Conservation (phyloP, 768 basidiomycete species). For the Xerocomus spinulosus region DNA sequence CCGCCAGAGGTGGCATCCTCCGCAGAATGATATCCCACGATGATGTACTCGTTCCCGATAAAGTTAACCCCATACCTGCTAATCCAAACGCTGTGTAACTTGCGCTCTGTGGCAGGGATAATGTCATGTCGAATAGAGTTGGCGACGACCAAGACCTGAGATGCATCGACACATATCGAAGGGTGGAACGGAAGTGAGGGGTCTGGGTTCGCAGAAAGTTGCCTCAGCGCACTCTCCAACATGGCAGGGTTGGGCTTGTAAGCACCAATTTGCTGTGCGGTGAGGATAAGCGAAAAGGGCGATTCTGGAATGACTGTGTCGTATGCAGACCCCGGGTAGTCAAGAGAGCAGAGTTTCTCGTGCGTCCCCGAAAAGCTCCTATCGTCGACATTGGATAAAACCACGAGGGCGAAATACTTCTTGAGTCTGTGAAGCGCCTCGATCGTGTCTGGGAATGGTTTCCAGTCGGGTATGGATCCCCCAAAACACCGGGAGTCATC, state of each 20-base stretch:
- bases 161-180: slow-evolving; percentile 25
- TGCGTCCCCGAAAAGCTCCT: slow-evolving; percentile 59
- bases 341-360: slow-evolving; percentile 36
- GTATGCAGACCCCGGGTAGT: slow-evolving; percentile 28
- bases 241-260: slow-evolving; percentile 60
- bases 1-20: slow-evolving; percentile 14
- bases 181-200: slow-evolving; percentile 18
- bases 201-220: slow-evolving; percentile 21
- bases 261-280: slow-evolving; percentile 67
- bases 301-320: slow-evolving; percentile 43
- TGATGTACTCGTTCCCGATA: slow-evolving; percentile 33
- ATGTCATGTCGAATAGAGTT: slow-evolving; percentile 67
- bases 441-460: slow-evolving; percentile 61
- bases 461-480: slow-evolving; percentile 57
- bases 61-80: slow-evolving; percentile 36
- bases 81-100: slow-evolving; percentile 63
- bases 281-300: slow-evolving; percentile 61
- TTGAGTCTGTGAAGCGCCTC: slow-evolving; percentile 56
- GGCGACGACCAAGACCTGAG: slow-evolving; percentile 58
- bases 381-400: slow-evolving; percentile 74
- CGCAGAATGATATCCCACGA: slow-evolving; percentile 23
- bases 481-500: slow-evolving; percentile 49
- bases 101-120: slow-evolving; percentile 53
- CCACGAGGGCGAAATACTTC: slow-evolving; percentile 61
- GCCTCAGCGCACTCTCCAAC: slow-evolving; percentile 30